Conservation (phyloP, 192 early-diverging fungal species). For the Tieghemiomyces parasiticus region DNA sequence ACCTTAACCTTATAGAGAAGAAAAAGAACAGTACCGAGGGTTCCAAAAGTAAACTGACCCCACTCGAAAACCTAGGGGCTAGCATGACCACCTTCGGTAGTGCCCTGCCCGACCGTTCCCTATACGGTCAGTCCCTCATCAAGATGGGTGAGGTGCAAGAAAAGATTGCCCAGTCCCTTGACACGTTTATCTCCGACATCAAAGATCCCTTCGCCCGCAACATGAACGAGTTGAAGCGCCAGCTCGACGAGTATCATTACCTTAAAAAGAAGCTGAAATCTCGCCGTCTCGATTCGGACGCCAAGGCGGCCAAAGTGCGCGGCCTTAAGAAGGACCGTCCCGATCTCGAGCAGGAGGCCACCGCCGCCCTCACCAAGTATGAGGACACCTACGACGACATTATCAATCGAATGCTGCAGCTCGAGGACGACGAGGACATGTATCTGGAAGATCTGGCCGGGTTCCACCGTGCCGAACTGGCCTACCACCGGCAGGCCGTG, state of each 20-base stretch:
- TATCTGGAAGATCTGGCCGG: slow-evolving; percentile 31
- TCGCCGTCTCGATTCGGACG: slow-evolving; percentile 83
- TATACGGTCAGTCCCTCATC: slow-evolving; percentile 19
- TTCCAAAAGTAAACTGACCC: slow-evolving; percentile 38
- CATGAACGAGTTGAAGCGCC: slow-evolving; percentile 36
- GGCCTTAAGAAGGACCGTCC: slow-evolving; percentile 83
- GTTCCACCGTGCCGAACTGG: slow-evolving; percentile 29
- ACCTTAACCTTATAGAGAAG: slow-evolving; percentile 40
- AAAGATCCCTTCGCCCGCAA: slow-evolving; percentile 29
- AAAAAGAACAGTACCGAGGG: slow-evolving; percentile 49
- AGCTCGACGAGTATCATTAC: slow-evolving; percentile 32
- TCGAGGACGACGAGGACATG: slow-evolving; percentile 69
- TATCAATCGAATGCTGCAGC: slow-evolving; percentile 56
- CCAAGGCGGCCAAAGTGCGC: slow-evolving; percentile 74
- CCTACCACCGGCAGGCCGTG: slow-evolving; percentile 22
- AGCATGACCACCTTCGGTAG: slow-evolving; percentile 47
- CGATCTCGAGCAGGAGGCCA: slow-evolving; percentile 81
- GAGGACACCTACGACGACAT: slow-evolving; percentile 77
- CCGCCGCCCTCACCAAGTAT: slow-evolving; percentile 79
- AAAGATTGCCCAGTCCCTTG: slow-evolving; percentile 25
- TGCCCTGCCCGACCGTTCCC: slow-evolving; percentile 21
- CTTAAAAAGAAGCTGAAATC: slow-evolving; percentile 78
- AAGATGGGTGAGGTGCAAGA: slow-evolving; percentile 17
- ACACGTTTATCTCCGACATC: slow-evolving; percentile 26
- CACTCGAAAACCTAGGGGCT: slow-evolving; percentile 45